Base-by-base conservation (phyloP, 2,329 filamentous ascomycete species). In the Lithohypha guttulata region DNA sequence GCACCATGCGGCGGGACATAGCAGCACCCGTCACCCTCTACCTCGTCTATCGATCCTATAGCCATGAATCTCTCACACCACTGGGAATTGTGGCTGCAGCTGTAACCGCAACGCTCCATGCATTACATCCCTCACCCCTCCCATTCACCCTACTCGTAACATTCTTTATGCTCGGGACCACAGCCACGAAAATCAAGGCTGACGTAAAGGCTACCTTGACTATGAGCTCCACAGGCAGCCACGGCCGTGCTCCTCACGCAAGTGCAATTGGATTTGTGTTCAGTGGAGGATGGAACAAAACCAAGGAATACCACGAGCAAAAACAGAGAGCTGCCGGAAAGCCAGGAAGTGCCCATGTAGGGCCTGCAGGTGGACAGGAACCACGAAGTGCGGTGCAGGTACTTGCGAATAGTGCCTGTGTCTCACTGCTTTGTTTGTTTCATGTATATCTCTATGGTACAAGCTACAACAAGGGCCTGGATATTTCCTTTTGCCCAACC, bases 111-210 rank as follows among this genome's bases (percentile, higher is more conserved):
- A 59, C 73, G 31, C 75, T 81, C 8, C 91, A 98, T 59, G 85
- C 86, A 11, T 64, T 87, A n/a, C 87, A 96, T 60, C 89, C 89
- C 3, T 95, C 85, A 80, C 84, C 83, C 44, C 67, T 87, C n/a
- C 87, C 85, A 36, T 93, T 95, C 62, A 73, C 73, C 19, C 70
- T 95, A 8, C 70, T 96, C 2, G 73, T 74, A 34, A 73, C 86
- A 23, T 96, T 96, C 66, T 96, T 94, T 61, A 65, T 93, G 2
- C 77, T 81, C 3, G 91, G 86, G 1, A 93, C 82, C 1, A 69
- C 77, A 36, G 86, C 79, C 1, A 95, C 89, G 1, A 87, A 89
- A 65, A 83, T 85, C 39, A 95, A 96, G 60, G 80, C 95, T 56
- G 73, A 84, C 48, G 68, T 86, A 53, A 98, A 98, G 63, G 75